These are phyloP conservation scores for Bimuria novae-zelandiae DNA, from an alignment of 2,329 filamentous ascomycete species.

Conservation along the genomic window DNA sequence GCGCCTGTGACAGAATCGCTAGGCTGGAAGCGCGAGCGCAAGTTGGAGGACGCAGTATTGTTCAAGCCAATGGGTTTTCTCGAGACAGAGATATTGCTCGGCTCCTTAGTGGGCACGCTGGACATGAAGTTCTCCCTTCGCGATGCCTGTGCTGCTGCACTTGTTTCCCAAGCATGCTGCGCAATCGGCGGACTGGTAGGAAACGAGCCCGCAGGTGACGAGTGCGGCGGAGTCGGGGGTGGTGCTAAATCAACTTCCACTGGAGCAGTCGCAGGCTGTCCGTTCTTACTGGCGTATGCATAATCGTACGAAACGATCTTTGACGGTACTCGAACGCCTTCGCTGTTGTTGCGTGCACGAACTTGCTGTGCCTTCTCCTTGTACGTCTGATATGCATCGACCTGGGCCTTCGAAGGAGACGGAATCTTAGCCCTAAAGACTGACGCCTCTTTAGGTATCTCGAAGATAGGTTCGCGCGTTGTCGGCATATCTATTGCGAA, in stretches of 20 bases:
- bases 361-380: conserved; percentile 32
- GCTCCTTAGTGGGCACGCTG: conserved; percentile 11
- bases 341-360: conserved; percentile 26
- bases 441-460: conserved; percentile 12
- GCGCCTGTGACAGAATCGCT: conserved; percentile 19
- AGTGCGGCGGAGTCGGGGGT: conserved; percentile 13
- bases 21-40: conserved; percentile 10
- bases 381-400: conserved; percentile 36
- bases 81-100: conserved; percentile 15
- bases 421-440: conserved; percentile 19
- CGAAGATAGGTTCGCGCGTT: conserved; percentile 35
- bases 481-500: conserved; percentile 42
- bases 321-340: conserved; percentile 28
- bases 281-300: conserved; percentile 16
- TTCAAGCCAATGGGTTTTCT: conserved; percentile 20
- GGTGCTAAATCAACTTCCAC: conserved; percentile 12
- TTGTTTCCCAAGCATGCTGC: conserved; percentile 21
- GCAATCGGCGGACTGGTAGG: conserved; percentile 29
- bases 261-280: not conserved
- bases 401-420: conserved; percentile 25
- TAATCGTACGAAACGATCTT: conserved; percentile 37
- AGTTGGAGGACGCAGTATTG: conserved; percentile 2
- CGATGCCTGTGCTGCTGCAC: not conserved
- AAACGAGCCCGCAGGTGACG: conserved; percentile 30
- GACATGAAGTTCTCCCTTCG: not conserved